Percentiles rank a stretch among this genome's conserved stretches.
Evolutionary conservation across 2,329 filamentous ascomycete genomes (phyloP).

Genomic region (Orbilia brochopaga): DNA sequence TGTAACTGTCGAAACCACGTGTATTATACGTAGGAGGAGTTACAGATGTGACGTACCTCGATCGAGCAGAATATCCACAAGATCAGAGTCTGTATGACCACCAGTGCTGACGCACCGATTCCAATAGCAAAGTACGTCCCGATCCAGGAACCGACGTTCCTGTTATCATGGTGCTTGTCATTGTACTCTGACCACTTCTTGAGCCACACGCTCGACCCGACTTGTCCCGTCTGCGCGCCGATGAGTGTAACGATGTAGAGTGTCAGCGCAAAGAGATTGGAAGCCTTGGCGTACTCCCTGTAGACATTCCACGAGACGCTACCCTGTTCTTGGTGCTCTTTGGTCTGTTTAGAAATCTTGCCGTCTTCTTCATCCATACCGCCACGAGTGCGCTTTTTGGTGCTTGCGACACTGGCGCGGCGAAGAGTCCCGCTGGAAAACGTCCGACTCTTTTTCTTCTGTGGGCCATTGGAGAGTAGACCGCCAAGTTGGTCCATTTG

Average conservation of each 20-base stretch:
- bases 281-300: conserved; percentile 89
- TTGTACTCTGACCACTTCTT: conserved; percentile 91
- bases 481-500: conserved; percentile 63
- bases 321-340: conserved; percentile 89
- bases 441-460: conserved; percentile 67
- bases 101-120: conserved; percentile 80
- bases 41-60: conserved; percentile 69
- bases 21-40: too few relatives aligned
- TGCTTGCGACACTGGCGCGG: conserved; percentile 88
- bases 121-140: conserved; percentile 96
- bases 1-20: too few relatives aligned
- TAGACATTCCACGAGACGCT: conserved; percentile 99
- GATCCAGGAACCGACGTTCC: conserved; percentile 83
- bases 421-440: conserved; percentile 79
- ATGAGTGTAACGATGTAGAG: conserved; percentile 80
- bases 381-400: conserved; percentile 82
- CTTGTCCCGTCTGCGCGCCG: conserved; percentile 78
- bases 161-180: conserved; percentile 70
- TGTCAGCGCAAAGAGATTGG: conserved; percentile 81
- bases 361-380: conserved; percentile 73
- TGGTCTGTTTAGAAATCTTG: conserved; percentile 80
- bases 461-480: conserved; percentile 59
- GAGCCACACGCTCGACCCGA: conserved; percentile 87
- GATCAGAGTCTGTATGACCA: conserved; percentile 89
- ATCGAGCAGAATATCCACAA: conserved; percentile 99